Base-by-base conservation (phyloP, 1,139 yeast species). In the Geotrichum candidum region DNA sequence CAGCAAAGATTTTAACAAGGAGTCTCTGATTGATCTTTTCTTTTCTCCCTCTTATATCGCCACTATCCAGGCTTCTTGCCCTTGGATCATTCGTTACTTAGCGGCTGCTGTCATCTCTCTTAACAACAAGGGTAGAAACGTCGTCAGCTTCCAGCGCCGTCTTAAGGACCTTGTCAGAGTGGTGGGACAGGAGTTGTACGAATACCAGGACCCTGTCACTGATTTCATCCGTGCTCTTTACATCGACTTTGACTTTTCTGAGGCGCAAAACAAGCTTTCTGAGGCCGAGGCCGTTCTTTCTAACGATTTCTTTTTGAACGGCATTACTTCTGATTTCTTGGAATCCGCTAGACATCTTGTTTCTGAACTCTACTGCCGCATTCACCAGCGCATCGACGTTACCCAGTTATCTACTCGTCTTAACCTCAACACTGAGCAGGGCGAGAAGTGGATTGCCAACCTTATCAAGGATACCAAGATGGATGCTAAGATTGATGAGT, bases 11-110 rank as follows among this genome's bases (percentile, higher is more conserved):
- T 72, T 75, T 63, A 84, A 84, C 29, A 70, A 78, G 57, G 86
- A 82, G 62, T 76, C 78, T 54, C 73, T 84, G 63, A 76, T 80
- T 63, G 88, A 84, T 65, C 70, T 83, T 57, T 83, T 83, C 72
- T 80, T 84, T 70, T 77, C 82, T 35, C 79, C 86, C 3, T 81
- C 85, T 13, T 84, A 84, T 70, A 74, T 85, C 64, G 82, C 85
- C 64, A 81, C 87, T 6, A 83, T 85, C 69, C 88, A 85, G 74
- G 86, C 87, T 35, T 77, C 86, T 15, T 81, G 85, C 68, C 89
- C 88, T 38, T 85, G 88, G 88, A 76, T 85, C 61, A 72, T 84
- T 66, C 80, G 88, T 67, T 85, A 85, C 69, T 72, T 85, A 63
- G 80, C 82, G 45, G 85, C 83, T 35, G 85, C 87, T 23, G 85